Evolutionary conservation across 108 stramenopile species (phyloP), one percentile per base, ranked within the genome.

Genomic region (Nitzschia sp.): DNA sequence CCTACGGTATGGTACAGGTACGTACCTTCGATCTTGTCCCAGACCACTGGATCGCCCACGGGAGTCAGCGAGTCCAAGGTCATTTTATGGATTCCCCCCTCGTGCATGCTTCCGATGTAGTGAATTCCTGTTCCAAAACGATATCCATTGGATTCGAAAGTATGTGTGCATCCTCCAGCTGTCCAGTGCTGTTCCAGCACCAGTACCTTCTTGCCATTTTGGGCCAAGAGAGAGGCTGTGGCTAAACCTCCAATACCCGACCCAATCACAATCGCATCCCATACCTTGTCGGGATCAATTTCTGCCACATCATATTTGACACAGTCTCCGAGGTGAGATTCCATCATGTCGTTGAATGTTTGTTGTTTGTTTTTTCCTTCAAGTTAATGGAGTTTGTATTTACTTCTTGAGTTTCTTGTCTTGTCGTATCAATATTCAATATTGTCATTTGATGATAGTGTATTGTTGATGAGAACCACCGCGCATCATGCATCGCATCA

Each of bases 171-270:
- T 26, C 78, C 78, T 23, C 78, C 78, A 38, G 78, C 74, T 45
- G 31, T 22, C 15, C 82, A 78, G 45, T 85, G 85, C 61, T 86
- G 85, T 45, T 86, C 85, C 19, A 86, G 76, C 3, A 86, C 72
- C 5, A 86, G 73, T 1, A 86, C 85, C 15, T 66, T 47, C 54
- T 76, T 72, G 33, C 85, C 85, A 23, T 69, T 52, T 38, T 82
- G 77, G 16, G 85, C 79, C 2, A 86, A 66, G 3, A 78, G 74
- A 29, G 79, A 75, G 17, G 68, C 76, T 44, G 81, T 83, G n/a
- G 80, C 62, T 45, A 77, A 67, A 15, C 86, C 86, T 3, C 86
- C 83, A 58, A 74, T 75, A 30, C 86, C 86, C 35, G 62, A 66
- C 0, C 86, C 86, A 44, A 87, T 87, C 11, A 87, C 73, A n/a